phyloP scores from a whole-genome alignment of 257 asterid species.

The Rehmannia glutinosa region DNA sequence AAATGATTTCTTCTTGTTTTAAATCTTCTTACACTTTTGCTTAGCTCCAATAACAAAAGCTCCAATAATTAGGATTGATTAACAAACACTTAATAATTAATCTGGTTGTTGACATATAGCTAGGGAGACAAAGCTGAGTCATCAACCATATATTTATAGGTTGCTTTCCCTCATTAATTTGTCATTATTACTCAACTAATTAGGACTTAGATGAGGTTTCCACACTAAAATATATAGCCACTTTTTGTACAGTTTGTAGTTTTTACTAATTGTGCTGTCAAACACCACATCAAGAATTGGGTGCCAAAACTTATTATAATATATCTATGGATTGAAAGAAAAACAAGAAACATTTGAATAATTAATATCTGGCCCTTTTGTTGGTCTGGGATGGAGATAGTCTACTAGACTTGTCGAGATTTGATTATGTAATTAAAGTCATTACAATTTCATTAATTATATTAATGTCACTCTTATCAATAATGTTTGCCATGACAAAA shows the following conservation, averaged over 20 bases:
- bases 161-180: neutral
- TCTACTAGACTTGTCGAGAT: too few species aligned
- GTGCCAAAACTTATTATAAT: too few species aligned
- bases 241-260: neutral
- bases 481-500: too few species aligned
- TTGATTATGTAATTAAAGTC: too few species aligned
- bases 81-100: neutral
- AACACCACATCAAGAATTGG: too few species aligned
- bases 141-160: neutral
- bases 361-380: neutral
- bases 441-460: too few species aligned
- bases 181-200: neutral
- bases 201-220: neutral
- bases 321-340: too few species aligned
- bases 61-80: neutral
- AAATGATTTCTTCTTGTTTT: neutral
- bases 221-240: neutral
- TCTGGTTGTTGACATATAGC: neutral
- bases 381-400: neutral
- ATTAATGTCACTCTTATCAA: too few species aligned
- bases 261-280: too few species aligned
- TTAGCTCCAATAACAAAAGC: too few species aligned
- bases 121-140: constrained; percentile 15
- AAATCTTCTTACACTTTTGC: neutral
- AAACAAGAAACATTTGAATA: neutral